These are phyloP conservation scores for Haberlea rhodopensis DNA, from an alignment of 257 asterid genomes.

Conservation along the genomic window DNA sequence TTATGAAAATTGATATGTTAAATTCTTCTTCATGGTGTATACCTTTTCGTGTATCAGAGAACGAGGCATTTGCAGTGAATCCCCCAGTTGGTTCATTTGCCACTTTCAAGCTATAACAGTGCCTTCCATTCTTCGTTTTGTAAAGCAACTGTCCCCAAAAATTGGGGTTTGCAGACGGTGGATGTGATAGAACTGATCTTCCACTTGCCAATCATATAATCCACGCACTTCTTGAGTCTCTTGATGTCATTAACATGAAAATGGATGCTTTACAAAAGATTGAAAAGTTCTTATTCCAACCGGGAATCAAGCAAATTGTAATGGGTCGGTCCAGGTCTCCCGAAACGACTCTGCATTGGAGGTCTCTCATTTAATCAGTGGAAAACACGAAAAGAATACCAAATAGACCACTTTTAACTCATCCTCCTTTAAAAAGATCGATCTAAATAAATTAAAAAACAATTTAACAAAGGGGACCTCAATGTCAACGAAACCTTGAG, in stretches of 20 bases:
- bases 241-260: conserved; percentile 76
- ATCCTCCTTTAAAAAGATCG: too few species aligned
- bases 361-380: conserved; percentile 62
- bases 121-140: conserved; percentile 65
- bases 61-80: conserved; percentile 73
- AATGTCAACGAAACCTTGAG: too few species aligned
- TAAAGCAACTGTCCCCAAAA: conserved; percentile 73
- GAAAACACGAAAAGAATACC: too few species aligned
- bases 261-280: conserved; percentile 76
- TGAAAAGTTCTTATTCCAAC: conserved; percentile 79
- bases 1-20: conserved; percentile 53
- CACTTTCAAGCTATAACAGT: conserved; percentile 44
- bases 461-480: too few species aligned
- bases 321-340: conserved; percentile 49
- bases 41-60: conserved; percentile 43
- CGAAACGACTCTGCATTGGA: conserved; percentile 89
- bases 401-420: too few species aligned
- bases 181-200: conserved; percentile 85
- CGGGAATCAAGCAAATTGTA: conserved; percentile 64
- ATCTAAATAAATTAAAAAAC: too few species aligned
- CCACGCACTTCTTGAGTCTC: conserved; percentile 79
- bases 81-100: conserved; percentile 67
- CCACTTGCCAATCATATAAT: conserved; percentile 79
- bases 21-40: conserved; percentile 66
- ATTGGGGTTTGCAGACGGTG: conserved; percentile 85